Percentiles rank a stretch among this genome's conserved stretches.
phyloP scores from a whole-genome alignment of 495 filamentous ascomycete species.

The Geopyxis carbonaria region DNA sequence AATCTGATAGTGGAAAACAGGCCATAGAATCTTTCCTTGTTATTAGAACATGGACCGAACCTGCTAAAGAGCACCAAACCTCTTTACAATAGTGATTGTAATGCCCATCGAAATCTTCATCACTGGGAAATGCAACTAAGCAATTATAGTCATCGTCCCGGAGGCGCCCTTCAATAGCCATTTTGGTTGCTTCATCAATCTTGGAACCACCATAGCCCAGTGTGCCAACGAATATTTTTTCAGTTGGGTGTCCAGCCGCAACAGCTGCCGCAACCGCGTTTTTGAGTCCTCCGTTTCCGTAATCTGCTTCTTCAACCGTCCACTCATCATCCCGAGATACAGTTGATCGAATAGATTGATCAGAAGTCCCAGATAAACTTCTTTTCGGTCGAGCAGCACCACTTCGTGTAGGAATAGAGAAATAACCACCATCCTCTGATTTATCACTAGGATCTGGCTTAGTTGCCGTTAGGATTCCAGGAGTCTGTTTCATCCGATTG shows the following conservation, averaged over 20 bases:
- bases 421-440: too few relatives aligned
- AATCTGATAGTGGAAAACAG: constrained; percentile 90
- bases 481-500: constrained; percentile 21
- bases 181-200: constrained; percentile 48
- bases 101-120: constrained; percentile 80
- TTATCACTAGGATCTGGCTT: constrained; percentile 10
- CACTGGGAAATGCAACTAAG: constrained; percentile 62
- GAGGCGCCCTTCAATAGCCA: constrained; percentile 61
- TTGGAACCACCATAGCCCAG: constrained; percentile 82
- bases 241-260: constrained; percentile 42
- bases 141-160: constrained; percentile 58
- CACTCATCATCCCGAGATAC: constrained; percentile 31
- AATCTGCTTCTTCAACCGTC: constrained; percentile 68
- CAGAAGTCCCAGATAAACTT: too few relatives aligned
- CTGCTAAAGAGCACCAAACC: too few relatives aligned
- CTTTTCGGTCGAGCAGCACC: too few relatives aligned
- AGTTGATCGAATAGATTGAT: too few relatives aligned
- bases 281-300: constrained; percentile 76
- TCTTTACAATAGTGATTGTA: constrained; percentile 82
- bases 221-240: constrained; percentile 76
- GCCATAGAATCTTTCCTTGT: constrained; percentile 52
- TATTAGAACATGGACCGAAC: constrained; percentile 1
- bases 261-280: constrained; percentile 69
- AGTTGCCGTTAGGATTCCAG: constrained; percentile 28
- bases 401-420: too few relatives aligned